Evolutionary conservation across 257 asterid species (phyloP).

Genomic region (Fraxinus cuspidata): DNA sequence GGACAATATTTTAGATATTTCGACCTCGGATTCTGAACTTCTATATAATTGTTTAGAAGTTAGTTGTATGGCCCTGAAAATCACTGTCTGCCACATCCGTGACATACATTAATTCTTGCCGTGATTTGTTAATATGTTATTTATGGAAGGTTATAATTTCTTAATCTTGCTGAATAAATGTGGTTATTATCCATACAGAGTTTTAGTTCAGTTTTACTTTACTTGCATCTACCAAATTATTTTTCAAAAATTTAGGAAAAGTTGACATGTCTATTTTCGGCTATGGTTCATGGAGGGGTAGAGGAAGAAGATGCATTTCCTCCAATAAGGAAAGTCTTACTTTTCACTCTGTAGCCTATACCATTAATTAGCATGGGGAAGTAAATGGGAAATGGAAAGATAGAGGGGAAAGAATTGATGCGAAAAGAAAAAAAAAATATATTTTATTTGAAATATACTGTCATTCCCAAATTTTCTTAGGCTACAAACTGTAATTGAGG

Average conservation of each 20-base stretch:
- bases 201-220: conserved; percentile 16
- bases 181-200: background rate
- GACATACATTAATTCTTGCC: background rate
- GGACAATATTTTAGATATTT: background rate
- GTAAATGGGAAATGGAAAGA: background rate
- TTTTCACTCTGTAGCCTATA: background rate
- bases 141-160: background rate
- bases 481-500: background rate
- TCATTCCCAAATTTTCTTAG: background rate
- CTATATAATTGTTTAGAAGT: background rate
- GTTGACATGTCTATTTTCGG: background rate
- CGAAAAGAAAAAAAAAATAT: background rate
- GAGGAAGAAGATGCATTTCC: background rate
- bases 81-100: background rate
- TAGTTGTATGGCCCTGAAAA: background rate
- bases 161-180: background rate
- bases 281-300: background rate
- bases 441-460: background rate
- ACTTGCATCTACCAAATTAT: conserved; percentile 1
- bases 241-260: background rate
- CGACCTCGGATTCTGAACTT: background rate
- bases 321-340: background rate
- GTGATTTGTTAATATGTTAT: background rate
- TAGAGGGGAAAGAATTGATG: background rate
- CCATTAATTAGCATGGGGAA: background rate